Evolutionary conservation across 805 yeast genomes (phyloP), one percentile per base, ranked within the genome.

Genomic region (Candida hungchunana): DNA sequence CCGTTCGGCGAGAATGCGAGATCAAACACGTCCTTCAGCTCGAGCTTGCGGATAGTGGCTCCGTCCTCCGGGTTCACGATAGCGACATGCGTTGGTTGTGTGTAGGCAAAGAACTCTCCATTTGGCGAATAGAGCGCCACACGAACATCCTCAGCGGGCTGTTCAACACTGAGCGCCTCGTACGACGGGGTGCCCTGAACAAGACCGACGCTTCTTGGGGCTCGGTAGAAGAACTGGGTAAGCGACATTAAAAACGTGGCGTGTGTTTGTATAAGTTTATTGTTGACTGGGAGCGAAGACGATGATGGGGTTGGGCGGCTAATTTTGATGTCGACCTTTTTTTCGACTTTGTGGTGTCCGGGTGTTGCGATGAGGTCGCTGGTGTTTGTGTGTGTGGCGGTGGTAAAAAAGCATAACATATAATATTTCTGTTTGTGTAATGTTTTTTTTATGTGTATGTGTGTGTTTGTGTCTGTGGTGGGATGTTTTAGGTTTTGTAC

Each of bases 1-100:
- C 96, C 97, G 31, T 75, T 68, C 8, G 97, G 95, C n/a, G 96
- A 85, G 59, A 93, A 88, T 43, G 77, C 76, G 50, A 93, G 57
- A 56, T 93, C 97, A 52, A 80, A 78, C 13, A 80, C 84, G 44
- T 87, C 95, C 21, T 66, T 55, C 32, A 79, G 63, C 24, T 73
- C 77, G 33, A 87, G 60, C 29, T 60, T 64, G 36, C 69, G 64
- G 29, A 73, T 55, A 13, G 63, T 50, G 6, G 65, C 61, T 15
- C 82, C 78, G 22, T 69, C 53, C 7, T 61, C 61, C n/a, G 90
- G 71, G 49, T 75, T 70, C 29, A 77, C 63, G 18, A 86, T 66
- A 13, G 67, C 63, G 32, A 84, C 84, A 34, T 64, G 63, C 18
- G 65, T 60, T 18, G 83, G 84, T 54, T 79, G 82, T 13, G 90